Base-by-base conservation (phyloP, 2,329 filamentous ascomycete genomes). In the Aspergillus ustus region DNA sequence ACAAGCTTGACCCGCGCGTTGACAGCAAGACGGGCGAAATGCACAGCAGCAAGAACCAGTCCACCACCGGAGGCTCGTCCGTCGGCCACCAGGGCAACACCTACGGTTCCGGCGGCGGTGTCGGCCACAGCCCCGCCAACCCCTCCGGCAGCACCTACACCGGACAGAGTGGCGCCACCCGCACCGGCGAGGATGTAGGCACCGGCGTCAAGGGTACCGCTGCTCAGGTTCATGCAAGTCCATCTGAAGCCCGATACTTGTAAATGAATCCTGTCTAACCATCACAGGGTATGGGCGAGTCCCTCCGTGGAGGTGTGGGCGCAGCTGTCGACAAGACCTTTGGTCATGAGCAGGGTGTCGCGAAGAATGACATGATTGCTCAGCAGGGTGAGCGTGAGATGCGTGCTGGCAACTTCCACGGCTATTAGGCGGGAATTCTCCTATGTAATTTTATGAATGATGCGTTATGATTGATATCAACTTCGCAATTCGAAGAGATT, bases 281-380 rank as follows among this genome's bases (percentile, higher is more conserved):
- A 37, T 20, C 46, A 63, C 52, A 80, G 76, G 78, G 78, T 7
- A 70, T 72, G 19, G 78, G 78, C 6, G 78, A 81, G 62, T 73
- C 73, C 4, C 65, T 80, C 37, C 77, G 78, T 19, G 78, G 78
- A 4, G 71, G 70, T 2, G 52, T 77, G 4, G 76, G 69, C 57
- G 70, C 74, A n/a, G 73, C 75, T 0, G 71, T 79, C 46, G 78
- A 81, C 62, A 69, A 72, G 55, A 67, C 75, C 5, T 78, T 79
- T 64, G 73, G 77, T 29, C 71, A 76, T 20, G 58, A 71, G 2
- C 71, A 79, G 29, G 73, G 75, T 5, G 73, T 70, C 1, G 68
- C 65, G 15, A 73, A 74, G 61, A 79, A 80, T 58, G 68, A 75
- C 17, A 69, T 66, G 8, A 76, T 80, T 66, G 73, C 75, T 1